Base-by-base conservation (phyloP, 768 basidiomycete genomes). In the Lentinus brumalis region DNA sequence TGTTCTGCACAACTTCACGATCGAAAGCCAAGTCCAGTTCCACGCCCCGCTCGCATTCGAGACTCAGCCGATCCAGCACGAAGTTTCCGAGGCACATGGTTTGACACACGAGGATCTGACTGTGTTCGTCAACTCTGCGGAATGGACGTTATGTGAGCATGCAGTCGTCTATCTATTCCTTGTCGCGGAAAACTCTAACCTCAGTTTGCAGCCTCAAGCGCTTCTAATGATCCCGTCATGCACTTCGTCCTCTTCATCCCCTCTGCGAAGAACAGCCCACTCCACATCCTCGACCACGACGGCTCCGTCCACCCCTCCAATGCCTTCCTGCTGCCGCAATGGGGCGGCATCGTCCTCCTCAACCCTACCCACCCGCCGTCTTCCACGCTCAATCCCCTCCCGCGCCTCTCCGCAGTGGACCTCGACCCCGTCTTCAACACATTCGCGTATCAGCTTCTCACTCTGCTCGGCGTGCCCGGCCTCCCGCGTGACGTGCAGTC, bases 1-100 rank as follows among this genome's bases (percentile, higher is more conserved):
- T 3, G 72, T 79, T 15, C 74, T 98, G 16, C 93, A 98, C 78
- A 94, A 96, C 69, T 93, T 95, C 70, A 95, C 91, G 2, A 81
- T 98, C 46, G 95, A 98, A 77, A 96, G 94, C 60, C 96, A 98
- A 76, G 84, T 97, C 0, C 93, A 96, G 67, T 94, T 86, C 69
- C 88, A 96, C 67, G 93, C 94, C 5, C 96, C 95, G 0, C 76
- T 98, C 47, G 88, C 93, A 1, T 93, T 98, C 69, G 79, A 84
- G 54, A 91, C 94, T 9, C 70, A 66, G 7, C 60, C 70, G 5
- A 47, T 82, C 3, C 56, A 64, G 52, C 60, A 68, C 40, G 67
- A 71, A 15, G 75, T 78, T 8, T 69, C 76, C 30, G 75, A 70
- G 7, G 69, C 72, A 9, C 86, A 86, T 71, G 83, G 85, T 0